These are phyloP conservation scores for Thermothielavioides terrestris DNA, from an alignment of 495 filamentous ascomycete genomes.

Conservation along the genomic window DNA sequence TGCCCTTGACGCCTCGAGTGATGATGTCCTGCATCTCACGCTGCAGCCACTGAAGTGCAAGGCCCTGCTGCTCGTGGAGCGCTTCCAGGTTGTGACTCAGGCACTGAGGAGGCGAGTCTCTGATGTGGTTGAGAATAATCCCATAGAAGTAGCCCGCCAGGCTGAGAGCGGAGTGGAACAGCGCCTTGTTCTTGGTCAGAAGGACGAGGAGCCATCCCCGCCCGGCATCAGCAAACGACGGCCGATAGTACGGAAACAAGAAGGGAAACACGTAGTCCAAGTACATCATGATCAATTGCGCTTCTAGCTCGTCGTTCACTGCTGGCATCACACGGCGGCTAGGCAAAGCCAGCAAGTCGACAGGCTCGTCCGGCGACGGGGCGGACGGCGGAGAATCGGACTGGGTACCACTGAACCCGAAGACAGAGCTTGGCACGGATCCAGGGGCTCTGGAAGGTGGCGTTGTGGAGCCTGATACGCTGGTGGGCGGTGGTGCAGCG, in stretches of 20 bases:
- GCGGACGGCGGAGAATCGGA: background rate
- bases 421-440: background rate
- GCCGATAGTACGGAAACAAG: constrained; percentile 48
- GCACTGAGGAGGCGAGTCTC: constrained; percentile 20
- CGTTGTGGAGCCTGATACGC: background rate
- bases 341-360: background rate
- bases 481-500: background rate
- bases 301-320: no score
- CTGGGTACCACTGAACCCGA: background rate
- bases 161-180: constrained; percentile 39
- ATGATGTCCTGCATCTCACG: constrained; percentile 34
- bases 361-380: background rate
- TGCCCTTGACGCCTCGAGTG: constrained; percentile 21
- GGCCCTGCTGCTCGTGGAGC: constrained; percentile 31
- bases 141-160: constrained; percentile 44
- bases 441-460: background rate
- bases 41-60: constrained; percentile 36
- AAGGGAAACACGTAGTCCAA: constrained; percentile 46
- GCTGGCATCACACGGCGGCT: no score
- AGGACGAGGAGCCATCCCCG: constrained; percentile 46
- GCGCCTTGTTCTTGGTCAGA: constrained; percentile 40
- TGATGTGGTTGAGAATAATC: constrained; percentile 18
- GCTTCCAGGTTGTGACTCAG: constrained; percentile 22
- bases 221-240: constrained; percentile 38
- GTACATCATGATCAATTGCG: constrained; percentile 38